phyloP scores from a whole-genome alignment of 345 rosid species.

The Alliaria petiolata region DNA sequence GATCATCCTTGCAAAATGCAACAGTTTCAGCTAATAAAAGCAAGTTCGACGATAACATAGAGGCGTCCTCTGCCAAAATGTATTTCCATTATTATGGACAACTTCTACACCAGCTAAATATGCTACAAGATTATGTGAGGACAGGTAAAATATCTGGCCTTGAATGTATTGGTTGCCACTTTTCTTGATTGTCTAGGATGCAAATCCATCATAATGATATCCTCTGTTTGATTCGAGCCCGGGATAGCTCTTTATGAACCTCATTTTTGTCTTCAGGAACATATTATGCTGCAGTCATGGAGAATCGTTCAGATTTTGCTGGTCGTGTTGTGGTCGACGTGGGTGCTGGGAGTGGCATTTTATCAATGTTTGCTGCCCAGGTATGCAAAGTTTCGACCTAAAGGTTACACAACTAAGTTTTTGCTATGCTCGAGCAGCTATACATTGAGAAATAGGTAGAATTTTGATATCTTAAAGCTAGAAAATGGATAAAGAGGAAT shows the following conservation, averaged over 20 bases:
- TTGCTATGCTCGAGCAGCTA: background rate
- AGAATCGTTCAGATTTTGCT: conserved; percentile 76
- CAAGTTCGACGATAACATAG: conserved; percentile 91
- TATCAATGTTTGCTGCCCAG: conserved; percentile 96
- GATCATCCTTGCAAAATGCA: conserved; percentile 47
- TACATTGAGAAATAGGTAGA: background rate
- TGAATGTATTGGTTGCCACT: conserved; percentile 1
- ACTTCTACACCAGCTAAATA: conserved; percentile 93
- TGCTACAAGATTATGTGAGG: conserved; percentile 98
- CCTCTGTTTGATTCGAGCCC: background rate
- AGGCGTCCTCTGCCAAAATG: conserved; percentile 93
- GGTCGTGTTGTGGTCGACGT: conserved; percentile 93
- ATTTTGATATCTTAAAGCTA: background rate
- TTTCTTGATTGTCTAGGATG: background rate
- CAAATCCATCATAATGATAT: background rate
- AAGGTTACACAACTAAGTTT: background rate
- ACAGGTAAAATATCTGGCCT: conserved; percentile 56
- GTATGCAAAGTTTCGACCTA: conserved; percentile 31
- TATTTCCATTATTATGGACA: conserved; percentile 98
- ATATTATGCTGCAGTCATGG: conserved; percentile 91
- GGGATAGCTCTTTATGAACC: background rate
- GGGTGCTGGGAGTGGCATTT: conserved; percentile 97
- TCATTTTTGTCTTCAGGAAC: conserved; percentile 54
- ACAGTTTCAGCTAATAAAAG: conserved; percentile 43
- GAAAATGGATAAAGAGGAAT: background rate